phyloP scores from a whole-genome alignment of 2,329 filamentous ascomycete genomes.

The Grosmannia huntii region DNA sequence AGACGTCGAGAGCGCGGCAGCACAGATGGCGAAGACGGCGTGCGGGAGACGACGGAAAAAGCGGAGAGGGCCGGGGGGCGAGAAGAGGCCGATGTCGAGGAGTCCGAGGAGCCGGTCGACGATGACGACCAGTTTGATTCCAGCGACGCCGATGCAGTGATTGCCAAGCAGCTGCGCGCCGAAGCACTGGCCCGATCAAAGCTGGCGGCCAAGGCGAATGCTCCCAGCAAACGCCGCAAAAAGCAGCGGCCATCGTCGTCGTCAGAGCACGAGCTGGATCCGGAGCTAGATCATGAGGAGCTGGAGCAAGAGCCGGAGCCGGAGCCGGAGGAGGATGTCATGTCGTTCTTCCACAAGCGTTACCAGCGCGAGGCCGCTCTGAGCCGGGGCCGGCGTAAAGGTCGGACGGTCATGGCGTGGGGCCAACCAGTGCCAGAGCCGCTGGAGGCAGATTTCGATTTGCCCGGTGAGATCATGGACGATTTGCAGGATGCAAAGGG shows the following conservation, averaged over 20 bases:
- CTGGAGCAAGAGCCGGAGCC: constrained; percentile 10
- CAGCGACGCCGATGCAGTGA: constrained; percentile 56
- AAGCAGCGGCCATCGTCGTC: not conserved
- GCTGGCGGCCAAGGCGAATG: constrained; percentile 10
- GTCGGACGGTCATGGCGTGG: constrained; percentile 64
- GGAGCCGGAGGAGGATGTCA: constrained; percentile 45
- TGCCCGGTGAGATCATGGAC: constrained; percentile 54
- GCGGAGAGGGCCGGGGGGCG: constrained; percentile 7
- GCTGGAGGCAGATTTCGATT: constrained; percentile 55
- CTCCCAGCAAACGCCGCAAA: constrained; percentile 12
- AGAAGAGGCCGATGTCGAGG: constrained; percentile 15
- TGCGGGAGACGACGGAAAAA: constrained; percentile 10
- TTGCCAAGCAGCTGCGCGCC: constrained; percentile 62
- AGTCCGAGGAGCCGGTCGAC: constrained; percentile 3
- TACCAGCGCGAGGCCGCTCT: constrained; percentile 70
- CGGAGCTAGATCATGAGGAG: not conserved
- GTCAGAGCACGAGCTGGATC: not conserved
- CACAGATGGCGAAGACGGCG: constrained; percentile 11
- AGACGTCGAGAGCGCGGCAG: constrained; percentile 9
- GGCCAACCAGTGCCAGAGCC: constrained; percentile 69
- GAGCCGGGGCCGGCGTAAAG: constrained; percentile 56
- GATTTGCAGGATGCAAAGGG: constrained; percentile 41
- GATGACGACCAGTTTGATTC: constrained; percentile 47
- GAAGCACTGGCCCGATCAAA: constrained; percentile 49
- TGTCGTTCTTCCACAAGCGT: constrained; percentile 74